Conservation (phyloP, 306 rosid species). For the Rosa multiflora region DNA sequence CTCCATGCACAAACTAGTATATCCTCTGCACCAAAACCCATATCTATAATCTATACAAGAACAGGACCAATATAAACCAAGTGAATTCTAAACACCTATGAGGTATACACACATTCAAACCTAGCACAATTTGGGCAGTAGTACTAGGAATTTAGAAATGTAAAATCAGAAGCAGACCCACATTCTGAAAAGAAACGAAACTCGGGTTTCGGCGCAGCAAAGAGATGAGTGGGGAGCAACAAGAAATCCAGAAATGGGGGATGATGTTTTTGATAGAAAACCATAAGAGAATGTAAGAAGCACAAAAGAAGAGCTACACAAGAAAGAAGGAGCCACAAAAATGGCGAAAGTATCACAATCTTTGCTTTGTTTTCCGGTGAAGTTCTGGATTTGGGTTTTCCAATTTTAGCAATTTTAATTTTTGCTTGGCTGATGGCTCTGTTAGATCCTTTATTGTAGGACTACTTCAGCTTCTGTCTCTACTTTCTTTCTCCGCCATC, state of each 20-base stretch:
- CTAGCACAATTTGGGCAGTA: not conserved
- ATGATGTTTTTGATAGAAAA: slow-evolving; percentile 12
- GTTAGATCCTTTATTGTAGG: slow-evolving; percentile 62
- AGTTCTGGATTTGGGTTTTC: slow-evolving; percentile 34
- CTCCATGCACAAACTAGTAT: slow-evolving; percentile 38
- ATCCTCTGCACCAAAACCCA: slow-evolving; percentile 59
- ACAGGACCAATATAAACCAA: not conserved
- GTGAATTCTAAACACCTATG: not conserved
- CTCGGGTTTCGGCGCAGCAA: slow-evolving; percentile 17
- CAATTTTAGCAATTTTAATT: slow-evolving; percentile 36
- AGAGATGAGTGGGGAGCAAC: not conserved
- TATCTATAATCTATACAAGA: slow-evolving; percentile 26
- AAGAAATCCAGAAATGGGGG: slow-evolving; percentile 1
- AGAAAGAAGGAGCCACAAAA: slow-evolving; percentile 34
- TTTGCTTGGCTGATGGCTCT: slow-evolving; percentile 34
- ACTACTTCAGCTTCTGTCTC: slow-evolving; percentile 17
- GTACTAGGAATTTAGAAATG: slow-evolving; percentile 1
- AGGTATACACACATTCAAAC: slow-evolving; percentile 4
- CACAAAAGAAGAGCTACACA: slow-evolving; percentile 24
- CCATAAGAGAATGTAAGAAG: slow-evolving; percentile 24
- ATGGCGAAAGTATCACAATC: slow-evolving; percentile 31
- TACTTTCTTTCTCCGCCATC: slow-evolving; percentile 22
- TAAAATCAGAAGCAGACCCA: slow-evolving; percentile 3
- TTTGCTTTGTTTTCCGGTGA: slow-evolving; percentile 23
- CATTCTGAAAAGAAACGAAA: not conserved